Evolutionary conservation across 768 basidiomycete genomes (phyloP).

Genomic region (Russula ochroleuca): DNA sequence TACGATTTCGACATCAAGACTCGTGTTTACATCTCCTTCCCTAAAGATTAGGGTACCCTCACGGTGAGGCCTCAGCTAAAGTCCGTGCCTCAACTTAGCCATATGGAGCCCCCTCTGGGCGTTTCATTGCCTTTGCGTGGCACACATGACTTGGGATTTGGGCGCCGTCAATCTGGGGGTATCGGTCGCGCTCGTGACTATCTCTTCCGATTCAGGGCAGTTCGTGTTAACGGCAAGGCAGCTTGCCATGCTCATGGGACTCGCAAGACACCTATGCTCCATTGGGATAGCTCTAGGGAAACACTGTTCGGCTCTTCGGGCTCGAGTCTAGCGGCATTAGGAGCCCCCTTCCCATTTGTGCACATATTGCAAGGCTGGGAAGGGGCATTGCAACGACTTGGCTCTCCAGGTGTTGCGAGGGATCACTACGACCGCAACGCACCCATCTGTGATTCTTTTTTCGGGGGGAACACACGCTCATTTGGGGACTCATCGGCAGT

Average conservation of each 20-base stretch:
- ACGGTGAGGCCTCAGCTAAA: neutral
- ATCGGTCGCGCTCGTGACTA: neutral
- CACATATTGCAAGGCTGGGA: neutral
- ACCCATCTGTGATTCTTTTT: neutral
- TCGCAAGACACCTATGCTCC: neutral
- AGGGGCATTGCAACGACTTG: neutral
- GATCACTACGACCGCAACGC: neutral
- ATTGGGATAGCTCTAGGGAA: neutral
- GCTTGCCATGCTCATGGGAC: neutral
- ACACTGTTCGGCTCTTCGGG: neutral
- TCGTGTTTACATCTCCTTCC: neutral
- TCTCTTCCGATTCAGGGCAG: slow-evolving; percentile 5
- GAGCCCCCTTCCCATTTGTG: neutral
- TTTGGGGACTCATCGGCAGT: slow-evolving; percentile 1
- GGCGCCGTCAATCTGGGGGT: neutral
- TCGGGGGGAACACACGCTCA: neutral
- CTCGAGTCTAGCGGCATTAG: neutral
- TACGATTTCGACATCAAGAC: neutral
- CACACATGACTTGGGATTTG: neutral
- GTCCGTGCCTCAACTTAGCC: slow-evolving; percentile 1
- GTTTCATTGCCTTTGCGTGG: neutral
- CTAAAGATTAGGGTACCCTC: neutral
- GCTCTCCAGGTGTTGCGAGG: neutral
- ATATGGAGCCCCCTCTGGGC: neutral
- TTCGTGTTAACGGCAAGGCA: slow-evolving; percentile 11